These are phyloP conservation scores for Zelonia costaricensis DNA, from an alignment of 208 protist species.

Conservation along the genomic window DNA sequence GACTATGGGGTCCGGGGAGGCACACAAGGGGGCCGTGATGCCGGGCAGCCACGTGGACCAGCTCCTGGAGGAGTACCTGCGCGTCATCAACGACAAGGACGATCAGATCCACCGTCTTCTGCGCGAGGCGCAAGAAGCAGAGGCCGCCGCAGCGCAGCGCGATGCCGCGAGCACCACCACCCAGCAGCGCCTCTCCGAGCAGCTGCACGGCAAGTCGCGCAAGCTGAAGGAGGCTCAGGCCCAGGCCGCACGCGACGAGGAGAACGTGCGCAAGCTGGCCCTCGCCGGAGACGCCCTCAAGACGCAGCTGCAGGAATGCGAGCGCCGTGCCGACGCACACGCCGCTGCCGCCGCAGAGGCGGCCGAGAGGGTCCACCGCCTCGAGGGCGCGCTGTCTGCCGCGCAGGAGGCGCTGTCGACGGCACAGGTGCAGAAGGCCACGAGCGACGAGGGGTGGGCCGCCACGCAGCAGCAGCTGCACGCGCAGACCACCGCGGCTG, in stretches of 20 bases:
- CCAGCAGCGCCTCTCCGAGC: constrained; percentile 12
- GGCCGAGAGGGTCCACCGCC: background rate
- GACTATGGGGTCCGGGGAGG: constrained; percentile 16
- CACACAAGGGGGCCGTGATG: constrained; percentile 1
- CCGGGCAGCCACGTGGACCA: constrained; percentile 46
- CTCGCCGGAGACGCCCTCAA: constrained; percentile 39
- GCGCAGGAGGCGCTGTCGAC: background rate
- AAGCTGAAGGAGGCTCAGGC: constrained; percentile 29
- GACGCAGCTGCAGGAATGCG: constrained; percentile 22
- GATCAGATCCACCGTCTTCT: constrained; percentile 66
- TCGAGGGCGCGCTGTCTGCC: constrained; percentile 4
- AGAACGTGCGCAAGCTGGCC: constrained; percentile 38
- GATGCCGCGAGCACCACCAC: constrained; percentile 33
- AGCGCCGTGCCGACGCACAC: background rate
- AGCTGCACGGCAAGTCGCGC: constrained; percentile 24
- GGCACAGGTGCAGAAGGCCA: constrained; percentile 2
- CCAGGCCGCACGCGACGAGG: constrained; percentile 26
- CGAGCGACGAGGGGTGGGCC: background rate
- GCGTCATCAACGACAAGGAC: constrained; percentile 89
- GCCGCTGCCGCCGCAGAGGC: background rate
- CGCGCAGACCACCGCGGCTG: background rate
- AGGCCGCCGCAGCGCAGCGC: constrained; percentile 24
- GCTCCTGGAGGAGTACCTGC: constrained; percentile 85
- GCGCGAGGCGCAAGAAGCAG: constrained; percentile 46
- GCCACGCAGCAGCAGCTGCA: background rate